These are phyloP conservation scores for Chrysopogon serrulatus DNA, from an alignment of 176 grass and related monocot species.

Conservation along the genomic window DNA sequence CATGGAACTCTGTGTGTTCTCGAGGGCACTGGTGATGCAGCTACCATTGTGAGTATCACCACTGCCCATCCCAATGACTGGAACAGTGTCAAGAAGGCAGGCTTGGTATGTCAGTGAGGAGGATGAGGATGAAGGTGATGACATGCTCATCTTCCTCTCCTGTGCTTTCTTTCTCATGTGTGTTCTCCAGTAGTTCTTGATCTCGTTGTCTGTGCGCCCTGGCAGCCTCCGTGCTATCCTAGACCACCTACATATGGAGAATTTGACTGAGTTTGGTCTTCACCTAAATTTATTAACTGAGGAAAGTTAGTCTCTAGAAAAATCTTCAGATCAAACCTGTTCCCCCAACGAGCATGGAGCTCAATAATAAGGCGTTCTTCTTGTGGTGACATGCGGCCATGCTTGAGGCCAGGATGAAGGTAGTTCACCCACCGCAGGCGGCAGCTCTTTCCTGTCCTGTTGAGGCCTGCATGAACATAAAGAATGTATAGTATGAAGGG, in stretches of 20 bases:
- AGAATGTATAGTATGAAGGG: slow-evolving; percentile 19
- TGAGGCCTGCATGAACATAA: slow-evolving; percentile 53
- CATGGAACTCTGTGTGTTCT: slow-evolving; percentile 26
- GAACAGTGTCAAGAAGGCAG: slow-evolving; percentile 11
- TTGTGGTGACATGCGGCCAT: slow-evolving; percentile 68
- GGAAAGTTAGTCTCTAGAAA: not conserved
- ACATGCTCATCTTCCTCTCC: slow-evolving; percentile 44
- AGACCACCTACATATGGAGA: slow-evolving; percentile 59
- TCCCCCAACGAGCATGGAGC: slow-evolving; percentile 84
- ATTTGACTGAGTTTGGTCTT: slow-evolving; percentile 1
- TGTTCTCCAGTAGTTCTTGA: slow-evolving; percentile 95
- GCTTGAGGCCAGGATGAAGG: slow-evolving; percentile 85
- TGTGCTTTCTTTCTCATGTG: slow-evolving; percentile 96
- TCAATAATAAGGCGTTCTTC: slow-evolving; percentile 73
- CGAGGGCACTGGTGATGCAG: slow-evolving; percentile 21
- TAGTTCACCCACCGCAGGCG: slow-evolving; percentile 90
- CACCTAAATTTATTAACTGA: not conserved
- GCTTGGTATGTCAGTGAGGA: slow-evolving; percentile 58
- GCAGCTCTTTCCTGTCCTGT: slow-evolving; percentile 85
- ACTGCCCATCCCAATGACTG: not conserved
- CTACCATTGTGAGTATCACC: slow-evolving; percentile 2
- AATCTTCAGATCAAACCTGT: slow-evolving; percentile 43
- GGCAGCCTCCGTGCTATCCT: slow-evolving; percentile 70
- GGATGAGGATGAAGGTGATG: slow-evolving; percentile 53
- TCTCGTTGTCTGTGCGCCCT: slow-evolving; percentile 87